phyloP scores from a whole-genome alignment of 345 rosid genomes.

The Euphorbia tirucalli region DNA sequence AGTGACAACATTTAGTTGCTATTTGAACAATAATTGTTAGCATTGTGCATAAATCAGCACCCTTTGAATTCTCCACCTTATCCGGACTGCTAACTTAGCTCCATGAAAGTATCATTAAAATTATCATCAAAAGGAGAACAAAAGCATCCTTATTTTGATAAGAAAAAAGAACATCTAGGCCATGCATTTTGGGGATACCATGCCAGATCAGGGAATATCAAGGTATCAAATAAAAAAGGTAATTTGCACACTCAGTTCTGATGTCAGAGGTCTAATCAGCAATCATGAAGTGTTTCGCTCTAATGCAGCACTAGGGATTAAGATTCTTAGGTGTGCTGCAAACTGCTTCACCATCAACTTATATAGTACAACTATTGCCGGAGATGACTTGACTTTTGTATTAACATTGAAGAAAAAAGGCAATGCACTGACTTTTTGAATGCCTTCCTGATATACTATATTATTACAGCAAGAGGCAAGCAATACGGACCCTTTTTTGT shows the following conservation, averaged over 20 bases:
- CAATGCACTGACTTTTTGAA: background rate
- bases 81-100: background rate
- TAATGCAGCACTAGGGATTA: background rate
- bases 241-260: background rate
- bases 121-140: slow-evolving; percentile 1
- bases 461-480: background rate
- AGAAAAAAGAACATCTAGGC: background rate
- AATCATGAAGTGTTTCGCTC: background rate
- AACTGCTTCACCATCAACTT: background rate
- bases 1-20: background rate
- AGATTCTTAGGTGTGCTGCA: background rate
- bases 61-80: no score
- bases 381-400: background rate
- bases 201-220: background rate
- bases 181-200: background rate
- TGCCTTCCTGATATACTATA: background rate
- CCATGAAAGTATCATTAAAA: background rate
- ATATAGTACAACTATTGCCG: background rate
- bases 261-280: background rate
- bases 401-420: background rate
- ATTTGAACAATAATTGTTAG: background rate
- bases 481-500: slow-evolving; percentile 56
- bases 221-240: background rate
- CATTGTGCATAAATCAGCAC: background rate
- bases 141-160: background rate